Evolutionary conservation across 371 early-diverging fungal species (phyloP), one percentile per base, ranked within the genome.

Genomic region (Mucor circinelloides): DNA sequence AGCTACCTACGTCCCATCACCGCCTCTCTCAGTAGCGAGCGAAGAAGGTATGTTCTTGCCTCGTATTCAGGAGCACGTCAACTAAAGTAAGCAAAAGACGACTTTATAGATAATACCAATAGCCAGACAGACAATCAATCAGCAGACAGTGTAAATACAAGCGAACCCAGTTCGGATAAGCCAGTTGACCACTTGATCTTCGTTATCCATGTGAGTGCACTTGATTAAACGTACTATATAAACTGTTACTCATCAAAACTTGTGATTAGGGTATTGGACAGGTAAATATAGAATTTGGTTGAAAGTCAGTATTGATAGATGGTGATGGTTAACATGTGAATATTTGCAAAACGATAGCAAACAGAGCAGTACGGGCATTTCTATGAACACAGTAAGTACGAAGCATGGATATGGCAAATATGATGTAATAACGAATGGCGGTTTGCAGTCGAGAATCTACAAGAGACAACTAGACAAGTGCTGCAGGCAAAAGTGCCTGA

Each of bases 251-350:
- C 6, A 23, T 38, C 25, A 58, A 38, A 32, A 50, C 28, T 7
- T 30, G 15, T 30, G 48, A 34, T 27, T 68, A 83, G 83, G 90
- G 90, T 38, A 90, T 90, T 82, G 90, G 90, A 38, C 84, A 87
- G 70, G 82, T 79, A 74, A 73, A 28, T 48, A 66, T 38, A 28
- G 44, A 28, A 31, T 23, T 21, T 9, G 17, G 17, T 31, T 63
- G 27, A 69, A 46, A 28, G 34, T 52, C 28, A 34, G 30, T 40
- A 19, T 57, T 60, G 28, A 38, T 44, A 36, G 32, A 13, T 2
- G 36, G 4, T 36, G 19, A 19, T 44, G 44, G 23, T 48, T 55
- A 40, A 54, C 60, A 66, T 70, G 55, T 70, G 60, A 59, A 69
- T 19, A 28, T 63, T 15, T 17, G 34, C 34, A 19, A 44, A 31